Percentiles rank a stretch among this genome's conserved stretches.
These are phyloP conservation scores for Naganishia antarctica DNA, from an alignment of 768 basidiomycete species.

Conservation along the genomic window DNA sequence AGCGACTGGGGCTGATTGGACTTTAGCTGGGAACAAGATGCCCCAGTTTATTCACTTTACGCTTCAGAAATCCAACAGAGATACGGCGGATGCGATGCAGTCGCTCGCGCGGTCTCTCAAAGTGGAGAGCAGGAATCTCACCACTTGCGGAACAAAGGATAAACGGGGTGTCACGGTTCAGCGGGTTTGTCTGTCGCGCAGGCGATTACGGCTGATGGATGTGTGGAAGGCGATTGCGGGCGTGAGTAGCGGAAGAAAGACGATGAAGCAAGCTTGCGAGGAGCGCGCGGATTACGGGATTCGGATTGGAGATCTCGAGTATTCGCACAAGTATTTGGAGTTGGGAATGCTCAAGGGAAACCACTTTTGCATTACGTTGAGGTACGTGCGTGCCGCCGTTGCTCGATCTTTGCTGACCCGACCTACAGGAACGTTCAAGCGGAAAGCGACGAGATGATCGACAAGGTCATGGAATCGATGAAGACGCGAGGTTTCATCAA, in stretches of 20 bases:
- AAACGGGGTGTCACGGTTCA: constrained; percentile 96
- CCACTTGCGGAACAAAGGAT: constrained; percentile 94
- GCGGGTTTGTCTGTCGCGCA: constrained; percentile 57
- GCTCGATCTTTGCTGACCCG: not conserved
- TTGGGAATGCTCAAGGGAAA: constrained; percentile 97
- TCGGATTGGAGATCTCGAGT: constrained; percentile 79
- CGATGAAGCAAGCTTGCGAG: constrained; percentile 58
- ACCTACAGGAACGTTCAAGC: constrained; percentile 71
- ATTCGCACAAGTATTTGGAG: constrained; percentile 74
- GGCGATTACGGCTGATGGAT: constrained; percentile 60
- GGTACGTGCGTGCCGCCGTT: constrained; percentile 55
- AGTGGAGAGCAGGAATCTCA: constrained; percentile 70
- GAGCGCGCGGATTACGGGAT: constrained; percentile 84
- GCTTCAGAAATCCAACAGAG: constrained; percentile 92
- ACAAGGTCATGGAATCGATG: constrained; percentile 69
- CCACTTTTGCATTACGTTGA: constrained; percentile 84
- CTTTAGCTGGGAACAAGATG: constrained; percentile 26
- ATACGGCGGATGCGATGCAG: constrained; percentile 87
- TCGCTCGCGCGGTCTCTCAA: constrained; percentile 74
- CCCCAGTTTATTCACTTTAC: constrained; percentile 89
- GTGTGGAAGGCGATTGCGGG: constrained; percentile 80
- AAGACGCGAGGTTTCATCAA: constrained; percentile 90
- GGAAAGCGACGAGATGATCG: constrained; percentile 65
- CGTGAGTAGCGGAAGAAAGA: constrained; percentile 56
- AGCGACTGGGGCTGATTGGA: too few relatives aligned